Percentiles rank a stretch among this genome's conserved stretches.
These are phyloP conservation scores for Delitschia confertaspora DNA, from an alignment of 495 filamentous ascomycete species.

Conservation along the genomic window DNA sequence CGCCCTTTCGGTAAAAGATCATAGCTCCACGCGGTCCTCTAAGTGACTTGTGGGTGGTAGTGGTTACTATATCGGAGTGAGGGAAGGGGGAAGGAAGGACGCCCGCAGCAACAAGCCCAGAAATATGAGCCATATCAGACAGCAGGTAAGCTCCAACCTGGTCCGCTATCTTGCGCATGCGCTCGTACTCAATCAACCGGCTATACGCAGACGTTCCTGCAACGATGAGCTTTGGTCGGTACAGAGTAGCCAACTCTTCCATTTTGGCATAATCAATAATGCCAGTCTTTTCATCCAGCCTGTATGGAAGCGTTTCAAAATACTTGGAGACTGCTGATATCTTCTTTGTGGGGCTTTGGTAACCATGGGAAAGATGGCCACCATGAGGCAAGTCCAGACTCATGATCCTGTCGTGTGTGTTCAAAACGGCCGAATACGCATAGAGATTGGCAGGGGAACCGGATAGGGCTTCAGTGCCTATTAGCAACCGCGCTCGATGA, in stretches of 20 bases:
- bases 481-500: slow-evolving; percentile 16
- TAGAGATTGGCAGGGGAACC: slow-evolving; percentile 94
- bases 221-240: slow-evolving; percentile 91
- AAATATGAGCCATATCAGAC: slow-evolving; percentile 98
- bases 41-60: slow-evolving; percentile 98
- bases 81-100: slow-evolving; percentile 93
- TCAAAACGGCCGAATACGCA: slow-evolving; percentile 86
- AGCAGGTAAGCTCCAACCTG: slow-evolving; percentile 90
- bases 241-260: slow-evolving; percentile 85
- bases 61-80: slow-evolving; percentile 94
- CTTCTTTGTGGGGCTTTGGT: slow-evolving; percentile 96
- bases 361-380: slow-evolving; percentile 93
- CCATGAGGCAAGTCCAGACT: slow-evolving; percentile 94
- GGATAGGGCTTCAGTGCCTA: slow-evolving; percentile 61
- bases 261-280: slow-evolving; percentile 95
- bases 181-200: slow-evolving; percentile 91
- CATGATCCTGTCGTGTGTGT: slow-evolving; percentile 92
- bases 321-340: slow-evolving; percentile 98
- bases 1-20: slow-evolving; percentile 99
- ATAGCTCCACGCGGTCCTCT: slow-evolving; percentile 97
- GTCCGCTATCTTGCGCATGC: slow-evolving; percentile 95
- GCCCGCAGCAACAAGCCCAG: slow-evolving; percentile 83
- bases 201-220: slow-evolving; percentile 98
- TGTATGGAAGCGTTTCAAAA: slow-evolving; percentile 94
- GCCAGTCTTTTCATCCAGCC: slow-evolving; percentile 82